Evolutionary conservation across 768 basidiomycete species (phyloP), one percentile per base, ranked within the genome.

Genomic region (Leccinum variicolor): DNA sequence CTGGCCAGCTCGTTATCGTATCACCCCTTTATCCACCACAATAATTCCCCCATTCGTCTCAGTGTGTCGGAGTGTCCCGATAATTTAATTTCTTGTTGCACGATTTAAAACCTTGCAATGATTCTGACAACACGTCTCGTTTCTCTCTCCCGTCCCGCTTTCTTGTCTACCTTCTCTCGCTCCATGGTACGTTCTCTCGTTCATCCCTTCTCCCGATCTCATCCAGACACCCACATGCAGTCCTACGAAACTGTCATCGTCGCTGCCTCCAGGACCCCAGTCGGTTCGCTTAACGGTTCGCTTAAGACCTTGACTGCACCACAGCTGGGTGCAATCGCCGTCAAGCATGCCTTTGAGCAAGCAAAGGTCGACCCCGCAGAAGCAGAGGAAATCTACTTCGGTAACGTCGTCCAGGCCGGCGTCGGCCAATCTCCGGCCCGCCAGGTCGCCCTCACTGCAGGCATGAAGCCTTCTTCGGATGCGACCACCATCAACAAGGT

Each of bases 401-500:
- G 97, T 63, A 95, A 99, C 70, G 97, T 99, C 68, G 85, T 98
- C 55, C 96, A 98, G 76, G 97, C 94, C 3, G 94, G 94, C 65
- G 92, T 95, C 52, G 97, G 97, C 46, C 97, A 99, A 77, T 90
- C 90, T 11, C 97, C 97, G n/a, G 97, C 97, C 53, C 86, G 97
- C 62, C 97, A 99, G 75, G 97, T 95, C 54, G 94, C 88, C n/a
- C 85, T 99, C 57, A 81, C 77, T 55, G 83, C 94, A n/a, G 97
- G 97, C 62, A 78, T 97, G 69, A 85, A 81, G 61, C 73, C 86
- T 10, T 81, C 81, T 56, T 95, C 96, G 26, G 97, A 99, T 76
- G 95, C 96, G 21, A 98, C 97, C 36, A 99, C 97, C 50, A 87
- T 99, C 78, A 99, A 99, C 85, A 99, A 99, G 79, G 97, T 99